Evolutionary conservation across 2,329 filamentous ascomycete genomes (phyloP).

Genomic region (Nemania abortiva): DNA sequence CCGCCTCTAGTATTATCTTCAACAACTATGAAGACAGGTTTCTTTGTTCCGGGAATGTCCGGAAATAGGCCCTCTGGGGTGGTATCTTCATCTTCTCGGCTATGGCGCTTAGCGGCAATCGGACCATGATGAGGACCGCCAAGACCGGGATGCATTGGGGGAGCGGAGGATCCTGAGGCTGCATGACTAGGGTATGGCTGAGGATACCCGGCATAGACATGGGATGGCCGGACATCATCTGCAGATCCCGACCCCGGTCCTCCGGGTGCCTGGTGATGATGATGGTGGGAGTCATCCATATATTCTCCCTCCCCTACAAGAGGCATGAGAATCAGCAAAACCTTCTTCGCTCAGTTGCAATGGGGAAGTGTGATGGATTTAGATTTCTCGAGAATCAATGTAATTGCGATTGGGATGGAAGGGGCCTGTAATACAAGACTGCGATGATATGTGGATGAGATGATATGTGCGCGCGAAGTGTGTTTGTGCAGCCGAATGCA

Average conservation of each 20-base stretch:
- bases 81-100: constrained; percentile 62
- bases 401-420: constrained; percentile 48
- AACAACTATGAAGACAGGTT: constrained; percentile 95
- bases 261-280: constrained; percentile 72
- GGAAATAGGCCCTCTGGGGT: constrained; percentile 82
- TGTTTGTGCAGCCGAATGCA: constrained; percentile 54
- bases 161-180: constrained; percentile 55
- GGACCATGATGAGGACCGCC: constrained; percentile 53
- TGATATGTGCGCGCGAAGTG: constrained; percentile 54
- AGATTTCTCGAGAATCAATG: constrained; percentile 44
- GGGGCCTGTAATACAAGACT: constrained; percentile 51
- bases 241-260: constrained; percentile 60
- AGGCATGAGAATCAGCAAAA: constrained; percentile 50
- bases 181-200: constrained; percentile 55
- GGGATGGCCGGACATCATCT: constrained; percentile 67
- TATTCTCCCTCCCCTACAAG: constrained; percentile 71
- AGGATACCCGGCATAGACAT: constrained; percentile 54
- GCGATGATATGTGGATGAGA: constrained; percentile 51
- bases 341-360: constrained; percentile 38
- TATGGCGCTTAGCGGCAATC: constrained; percentile 50
- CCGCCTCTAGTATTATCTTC: constrained; percentile 87
- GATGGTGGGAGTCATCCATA: constrained; percentile 73
- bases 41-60: constrained; percentile 88
- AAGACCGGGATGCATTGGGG: constrained; percentile 55
- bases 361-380: constrained; percentile 36